Percentiles rank a stretch among this genome's conserved stretches.
Conservation (phyloP, 2,329 filamentous ascomycete genomes). For the Rhexocercosporidium sp. region DNA sequence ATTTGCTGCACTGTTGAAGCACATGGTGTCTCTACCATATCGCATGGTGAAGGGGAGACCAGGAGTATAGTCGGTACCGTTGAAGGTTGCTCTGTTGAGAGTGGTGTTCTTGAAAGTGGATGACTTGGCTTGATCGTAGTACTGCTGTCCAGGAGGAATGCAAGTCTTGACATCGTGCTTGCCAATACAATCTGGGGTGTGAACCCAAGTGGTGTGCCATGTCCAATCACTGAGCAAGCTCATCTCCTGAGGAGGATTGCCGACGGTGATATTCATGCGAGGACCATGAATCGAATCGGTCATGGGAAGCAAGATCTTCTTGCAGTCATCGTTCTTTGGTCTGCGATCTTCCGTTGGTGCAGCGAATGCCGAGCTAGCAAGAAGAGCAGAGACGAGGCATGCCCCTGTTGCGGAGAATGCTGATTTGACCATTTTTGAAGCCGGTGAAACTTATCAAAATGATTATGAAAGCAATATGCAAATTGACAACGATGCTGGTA, state of each 20-base stretch:
- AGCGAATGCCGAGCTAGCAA: slow-evolving; percentile 13
- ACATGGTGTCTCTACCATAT: slow-evolving; percentile 15
- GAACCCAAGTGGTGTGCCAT: slow-evolving; percentile 20
- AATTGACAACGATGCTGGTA: not conserved
- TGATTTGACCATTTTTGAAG: slow-evolving; percentile 19
- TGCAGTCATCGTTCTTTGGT: slow-evolving; percentile 10
- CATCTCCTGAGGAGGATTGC: slow-evolving; percentile 18
- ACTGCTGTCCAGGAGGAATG: slow-evolving; percentile 16
- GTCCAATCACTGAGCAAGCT: slow-evolving; percentile 21
- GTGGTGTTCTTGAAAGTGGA: slow-evolving; percentile 15
- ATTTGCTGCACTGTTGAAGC: slow-evolving; percentile 16
- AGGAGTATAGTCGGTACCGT: slow-evolving; percentile 20
- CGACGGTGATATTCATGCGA: slow-evolving; percentile 19
- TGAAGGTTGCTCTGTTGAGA: not conserved
- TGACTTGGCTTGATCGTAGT: slow-evolving; percentile 14
- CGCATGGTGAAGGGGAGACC: slow-evolving; percentile 12
- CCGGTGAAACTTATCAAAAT: slow-evolving; percentile 2
- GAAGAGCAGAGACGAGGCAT: slow-evolving; percentile 12
- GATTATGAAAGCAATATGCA: slow-evolving; percentile 1
- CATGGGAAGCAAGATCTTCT: slow-evolving; percentile 19
- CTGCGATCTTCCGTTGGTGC: not conserved
- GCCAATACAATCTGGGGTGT: slow-evolving; percentile 20
- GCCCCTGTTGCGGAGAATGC: slow-evolving; percentile 6
- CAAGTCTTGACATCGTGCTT: slow-evolving; percentile 15
- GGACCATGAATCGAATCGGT: slow-evolving; percentile 17